Conservation (phyloP, 371 early-diverging fungal genomes). For the Syncephalastrum monosporum region DNA sequence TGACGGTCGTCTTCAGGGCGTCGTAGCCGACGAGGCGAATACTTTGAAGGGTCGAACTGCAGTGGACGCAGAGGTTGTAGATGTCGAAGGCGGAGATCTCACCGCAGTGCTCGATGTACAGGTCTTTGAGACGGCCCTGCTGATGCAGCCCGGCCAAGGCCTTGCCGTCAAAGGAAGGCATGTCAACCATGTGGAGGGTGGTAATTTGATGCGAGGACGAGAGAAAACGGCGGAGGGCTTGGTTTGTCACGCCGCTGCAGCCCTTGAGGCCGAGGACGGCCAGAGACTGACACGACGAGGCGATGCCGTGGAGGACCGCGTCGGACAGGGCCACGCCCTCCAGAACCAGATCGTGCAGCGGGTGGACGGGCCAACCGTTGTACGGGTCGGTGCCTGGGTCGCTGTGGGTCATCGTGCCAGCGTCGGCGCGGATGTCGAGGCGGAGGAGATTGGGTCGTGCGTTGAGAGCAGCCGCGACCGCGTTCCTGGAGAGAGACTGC, state of each 20-base stretch:
- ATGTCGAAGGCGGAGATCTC: conserved; percentile 12
- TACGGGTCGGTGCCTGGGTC: background rate
- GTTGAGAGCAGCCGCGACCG: conserved; percentile 10
- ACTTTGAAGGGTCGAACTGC: background rate
- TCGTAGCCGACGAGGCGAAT: conserved; percentile 13
- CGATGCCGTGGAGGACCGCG: conserved; percentile 1
- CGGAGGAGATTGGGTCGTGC: conserved; percentile 16
- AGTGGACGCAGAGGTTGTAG: conserved; percentile 17
- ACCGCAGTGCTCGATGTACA: conserved; percentile 25
- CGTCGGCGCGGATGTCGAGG: conserved; percentile 29
- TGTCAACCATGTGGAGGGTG: conserved; percentile 10
- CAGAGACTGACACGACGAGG: conserved; percentile 1
- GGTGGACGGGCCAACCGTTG: background rate
- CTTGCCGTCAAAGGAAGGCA: conserved; percentile 17
- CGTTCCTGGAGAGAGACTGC: conserved; percentile 6
- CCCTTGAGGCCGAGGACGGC: conserved; percentile 7
- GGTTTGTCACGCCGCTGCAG: conserved; percentile 10
- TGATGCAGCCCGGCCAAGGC: background rate
- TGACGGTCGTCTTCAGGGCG: conserved; percentile 1
- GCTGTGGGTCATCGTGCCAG: background rate
- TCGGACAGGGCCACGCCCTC: conserved; percentile 13
- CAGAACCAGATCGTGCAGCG: conserved; percentile 6
- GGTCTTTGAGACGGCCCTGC: background rate
- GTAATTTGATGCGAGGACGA: background rate
- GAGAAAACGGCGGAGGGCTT: conserved; percentile 1